A percentile compares a stretch with the other conserved stretches of the same genome.
These are phyloP conservation scores for Salvia sclarea DNA, from an alignment of 305 asterid genomes.

Conservation along the genomic window DNA sequence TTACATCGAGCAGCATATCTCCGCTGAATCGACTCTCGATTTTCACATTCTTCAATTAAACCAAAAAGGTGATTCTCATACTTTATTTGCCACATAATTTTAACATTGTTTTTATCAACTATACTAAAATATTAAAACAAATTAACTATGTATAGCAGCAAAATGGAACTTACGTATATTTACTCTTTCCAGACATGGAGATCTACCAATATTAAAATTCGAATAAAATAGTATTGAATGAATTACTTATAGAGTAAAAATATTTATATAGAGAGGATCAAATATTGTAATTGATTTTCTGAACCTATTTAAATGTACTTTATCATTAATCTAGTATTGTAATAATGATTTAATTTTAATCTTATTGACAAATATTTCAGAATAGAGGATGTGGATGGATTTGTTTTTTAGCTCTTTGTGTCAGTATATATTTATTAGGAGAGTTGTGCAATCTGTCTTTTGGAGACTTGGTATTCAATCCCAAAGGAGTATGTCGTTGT, in stretches of 20 bases:
- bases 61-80: slow-evolving; percentile 31
- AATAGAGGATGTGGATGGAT: too few species aligned
- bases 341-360: too few species aligned
- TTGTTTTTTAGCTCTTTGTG: background rate
- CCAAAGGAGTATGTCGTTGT: background rate
- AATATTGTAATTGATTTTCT: too few species aligned
- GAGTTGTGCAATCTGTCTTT: background rate
- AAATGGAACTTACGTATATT: background rate
- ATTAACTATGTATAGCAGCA: background rate
- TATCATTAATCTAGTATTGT: too few species aligned
- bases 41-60: slow-evolving; percentile 24
- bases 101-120: background rate
- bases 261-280: too few species aligned
- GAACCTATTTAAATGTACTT: too few species aligned
- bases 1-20: slow-evolving; percentile 33
- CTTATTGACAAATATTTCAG: too few species aligned
- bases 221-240: background rate
- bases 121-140: too few species aligned
- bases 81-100: slow-evolving; percentile 15
- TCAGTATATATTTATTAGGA: slow-evolving; percentile 2
- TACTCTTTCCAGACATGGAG: background rate
- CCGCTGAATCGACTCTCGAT: slow-evolving; percentile 37
- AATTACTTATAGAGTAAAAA: too few species aligned
- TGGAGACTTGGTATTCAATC: background rate
- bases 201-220: background rate